Evolutionary conservation across 495 filamentous ascomycete genomes (phyloP).

Genomic region (Hypoxylon cercidicola): DNA sequence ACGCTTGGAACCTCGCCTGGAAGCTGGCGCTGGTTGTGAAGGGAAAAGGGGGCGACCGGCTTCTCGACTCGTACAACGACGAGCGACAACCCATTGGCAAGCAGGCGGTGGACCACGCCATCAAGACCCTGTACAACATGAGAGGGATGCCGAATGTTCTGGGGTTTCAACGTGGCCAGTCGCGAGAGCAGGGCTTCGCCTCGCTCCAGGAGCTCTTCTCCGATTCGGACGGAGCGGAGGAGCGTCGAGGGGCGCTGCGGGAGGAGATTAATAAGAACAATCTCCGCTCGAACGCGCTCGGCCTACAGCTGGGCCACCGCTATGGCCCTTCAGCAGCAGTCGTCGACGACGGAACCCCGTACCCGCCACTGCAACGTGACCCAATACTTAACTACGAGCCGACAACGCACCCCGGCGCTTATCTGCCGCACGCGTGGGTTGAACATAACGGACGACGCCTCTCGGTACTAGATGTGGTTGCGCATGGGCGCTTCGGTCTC

Average conservation of each 20-base stretch:
- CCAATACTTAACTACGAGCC: slow-evolving; percentile 50
- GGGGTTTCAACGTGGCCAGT: no score
- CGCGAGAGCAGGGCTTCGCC: no score
- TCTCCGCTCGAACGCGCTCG: slow-evolving; percentile 61
- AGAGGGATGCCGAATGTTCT: no score
- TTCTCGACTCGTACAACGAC: slow-evolving; percentile 61
- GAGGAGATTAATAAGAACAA: slow-evolving; percentile 54
- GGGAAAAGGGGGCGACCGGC: slow-evolving; percentile 46
- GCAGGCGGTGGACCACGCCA: no score
- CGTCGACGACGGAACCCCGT: slow-evolving; percentile 49
- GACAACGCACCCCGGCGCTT: slow-evolving; percentile 61
- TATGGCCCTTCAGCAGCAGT: slow-evolving; percentile 61
- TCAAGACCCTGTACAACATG: slow-evolving; percentile 56
- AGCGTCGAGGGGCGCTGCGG: no score
- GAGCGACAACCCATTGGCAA: slow-evolving; percentile 66
- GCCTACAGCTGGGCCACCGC: no score
- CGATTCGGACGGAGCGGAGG: no score
- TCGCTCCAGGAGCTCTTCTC: no score
- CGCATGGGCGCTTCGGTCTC: slow-evolving; percentile 59
- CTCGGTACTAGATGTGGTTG: slow-evolving; percentile 65
- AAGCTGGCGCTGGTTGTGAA: slow-evolving; percentile 63
- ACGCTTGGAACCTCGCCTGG: slow-evolving; percentile 65
- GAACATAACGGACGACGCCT: slow-evolving; percentile 55
- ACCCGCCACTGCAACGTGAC: slow-evolving; percentile 37
- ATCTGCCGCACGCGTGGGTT: slow-evolving; percentile 66